Evolutionary conservation across 306 rosid genomes (phyloP).

Genomic region (peach (Prunus persica)): Prunus_persica_NCBIv2 NC_034014.1:8242001-8242500

Average conservation of each 20-base stretch:
- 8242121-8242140: background rate
- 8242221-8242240: background rate
- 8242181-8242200: background rate
- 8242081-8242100: background rate
- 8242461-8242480: conserved; percentile 50
- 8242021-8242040: background rate
- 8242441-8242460: conserved; percentile 49
- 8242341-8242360: background rate
- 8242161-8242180: background rate
- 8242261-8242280: background rate
- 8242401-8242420: conserved; percentile 71
- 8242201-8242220: background rate
- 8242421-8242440: conserved; percentile 61
- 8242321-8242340: background rate
- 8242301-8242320: background rate
- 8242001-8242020: background rate
- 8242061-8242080: background rate
- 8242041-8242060: background rate
- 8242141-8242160: background rate
- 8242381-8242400: conserved; percentile 1
- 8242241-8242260: background rate
- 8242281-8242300: background rate
- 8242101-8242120: background rate
- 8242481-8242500: conserved; percentile 38
- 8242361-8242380: background rate